Evolutionary conservation across 306 rosid genomes (phyloP).

Genomic region (Rosa lucieae): DNA sequence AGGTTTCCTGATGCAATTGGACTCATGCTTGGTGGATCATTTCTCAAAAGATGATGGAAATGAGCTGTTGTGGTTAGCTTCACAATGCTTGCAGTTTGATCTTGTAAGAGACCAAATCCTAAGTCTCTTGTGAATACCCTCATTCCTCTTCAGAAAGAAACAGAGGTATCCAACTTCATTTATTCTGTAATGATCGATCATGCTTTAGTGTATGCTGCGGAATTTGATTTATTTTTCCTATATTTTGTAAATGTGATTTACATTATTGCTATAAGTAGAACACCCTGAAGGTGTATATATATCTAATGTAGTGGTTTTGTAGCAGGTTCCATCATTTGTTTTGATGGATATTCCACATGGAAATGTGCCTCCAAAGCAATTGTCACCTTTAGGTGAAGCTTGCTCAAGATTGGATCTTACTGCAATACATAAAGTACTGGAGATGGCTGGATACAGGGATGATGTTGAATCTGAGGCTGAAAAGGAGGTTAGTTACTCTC

Average conservation of each 20-base stretch:
- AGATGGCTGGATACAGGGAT: conserved; percentile 74
- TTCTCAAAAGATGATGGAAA: conserved; percentile 84
- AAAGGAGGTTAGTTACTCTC: conserved; percentile 63
- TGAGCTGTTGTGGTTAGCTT: conserved; percentile 74
- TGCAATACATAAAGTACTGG: conserved; percentile 78
- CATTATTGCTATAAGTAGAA: neutral
- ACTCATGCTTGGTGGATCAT: conserved; percentile 84
- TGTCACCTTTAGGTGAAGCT: conserved; percentile 87
- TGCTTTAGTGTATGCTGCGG: neutral
- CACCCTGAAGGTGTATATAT: neutral
- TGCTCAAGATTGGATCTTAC: conserved; percentile 87
- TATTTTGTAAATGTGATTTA: conserved; percentile 10
- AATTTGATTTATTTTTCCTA: conserved; percentile 26
- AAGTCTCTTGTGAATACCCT: conserved; percentile 73
- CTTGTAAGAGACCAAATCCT: conserved; percentile 85
- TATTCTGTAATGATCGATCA: neutral
- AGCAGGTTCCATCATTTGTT: conserved; percentile 61
- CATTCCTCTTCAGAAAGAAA: conserved; percentile 74
- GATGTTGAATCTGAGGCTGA: conserved; percentile 89
- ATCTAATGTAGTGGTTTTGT: conserved; percentile 30
- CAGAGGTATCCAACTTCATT: conserved; percentile 45
- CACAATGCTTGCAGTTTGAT: conserved; percentile 83
- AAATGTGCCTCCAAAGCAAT: conserved; percentile 48
- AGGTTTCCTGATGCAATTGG: conserved; percentile 68
- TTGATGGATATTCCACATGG: conserved; percentile 70